Percentiles rank a stretch among this genome's conserved stretches.
Conservation (phyloP, 2,329 filamentous ascomycete species). For the Colletotrichum tropicicola region DNA sequence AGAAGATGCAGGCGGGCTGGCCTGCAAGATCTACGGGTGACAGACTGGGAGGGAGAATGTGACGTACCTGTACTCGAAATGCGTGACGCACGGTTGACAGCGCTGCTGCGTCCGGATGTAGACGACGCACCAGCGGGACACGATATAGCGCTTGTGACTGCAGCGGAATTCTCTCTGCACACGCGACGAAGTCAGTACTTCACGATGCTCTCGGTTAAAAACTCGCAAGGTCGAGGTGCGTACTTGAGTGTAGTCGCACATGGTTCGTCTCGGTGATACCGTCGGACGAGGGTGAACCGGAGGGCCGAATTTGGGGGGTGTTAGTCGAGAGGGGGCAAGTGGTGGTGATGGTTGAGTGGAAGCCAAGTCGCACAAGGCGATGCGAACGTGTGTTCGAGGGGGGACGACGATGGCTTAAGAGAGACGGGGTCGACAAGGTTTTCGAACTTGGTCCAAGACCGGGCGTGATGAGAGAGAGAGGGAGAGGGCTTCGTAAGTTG, state of each 20-base stretch:
- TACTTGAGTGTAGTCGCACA: slow-evolving; percentile 63
- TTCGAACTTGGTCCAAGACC: background rate
- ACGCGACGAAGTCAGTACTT: slow-evolving; percentile 21
- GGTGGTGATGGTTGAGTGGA: background rate
- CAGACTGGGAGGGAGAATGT: background rate
- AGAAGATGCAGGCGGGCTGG: background rate
- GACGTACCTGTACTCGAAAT: slow-evolving; percentile 53
- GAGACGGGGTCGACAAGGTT: background rate
- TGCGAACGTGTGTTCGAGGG: background rate
- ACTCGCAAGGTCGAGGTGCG: background rate
- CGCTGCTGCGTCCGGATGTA: slow-evolving; percentile 54
- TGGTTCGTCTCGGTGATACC: slow-evolving; percentile 35
- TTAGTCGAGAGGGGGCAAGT: background rate
- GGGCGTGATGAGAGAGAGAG: background rate
- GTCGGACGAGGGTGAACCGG: background rate
- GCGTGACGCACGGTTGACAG: slow-evolving; percentile 52
- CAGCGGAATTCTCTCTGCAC: slow-evolving; percentile 60
- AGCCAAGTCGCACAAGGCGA: background rate
- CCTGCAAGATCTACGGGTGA: slow-evolving; percentile 2
- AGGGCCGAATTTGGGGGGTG: background rate
- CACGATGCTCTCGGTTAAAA: too few relatives aligned
- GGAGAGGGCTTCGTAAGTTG: background rate
- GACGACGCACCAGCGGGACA: slow-evolving; percentile 53
- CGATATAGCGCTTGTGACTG: slow-evolving; percentile 59
- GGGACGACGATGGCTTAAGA: background rate